A percentile compares a stretch with the other conserved stretches of the same genome.
Evolutionary conservation across 2,329 filamentous ascomycete genomes (phyloP).

Genomic region (Ascosphaera apis): DNA sequence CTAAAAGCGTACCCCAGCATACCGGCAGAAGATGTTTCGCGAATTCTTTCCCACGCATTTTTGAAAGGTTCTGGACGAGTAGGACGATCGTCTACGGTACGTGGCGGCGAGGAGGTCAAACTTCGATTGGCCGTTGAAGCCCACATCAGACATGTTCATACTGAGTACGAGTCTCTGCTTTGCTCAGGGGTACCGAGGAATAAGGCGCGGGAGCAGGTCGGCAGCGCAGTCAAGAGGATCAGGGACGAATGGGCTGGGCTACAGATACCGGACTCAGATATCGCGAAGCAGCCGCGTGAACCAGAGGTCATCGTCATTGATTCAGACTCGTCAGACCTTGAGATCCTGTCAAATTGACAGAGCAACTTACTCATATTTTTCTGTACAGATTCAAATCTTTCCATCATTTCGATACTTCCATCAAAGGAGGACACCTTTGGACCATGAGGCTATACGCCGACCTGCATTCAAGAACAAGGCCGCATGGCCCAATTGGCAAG

Average conservation of each 20-base stretch:
- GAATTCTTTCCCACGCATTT: constrained; percentile 17
- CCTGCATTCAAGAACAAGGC: background rate
- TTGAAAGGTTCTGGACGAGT: constrained; percentile 19
- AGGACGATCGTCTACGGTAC: constrained; percentile 13
- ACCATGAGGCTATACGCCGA: no score
- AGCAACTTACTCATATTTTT: no score
- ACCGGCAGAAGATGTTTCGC: constrained; percentile 12
- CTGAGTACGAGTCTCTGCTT: constrained; percentile 17
- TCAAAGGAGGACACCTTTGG: no score
- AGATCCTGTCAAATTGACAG: no score
- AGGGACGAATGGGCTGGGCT: constrained; percentile 10
- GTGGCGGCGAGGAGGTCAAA: constrained; percentile 13
- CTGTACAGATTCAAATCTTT: no score
- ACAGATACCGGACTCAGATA: no score
- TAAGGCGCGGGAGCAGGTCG: constrained; percentile 13
- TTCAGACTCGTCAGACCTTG: no score
- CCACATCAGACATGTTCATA: constrained; percentile 21
- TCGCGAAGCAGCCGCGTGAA: no score
- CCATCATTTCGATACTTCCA: no score
- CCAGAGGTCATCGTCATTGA: no score
- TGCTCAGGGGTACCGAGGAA: constrained; percentile 8
- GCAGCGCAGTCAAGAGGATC: constrained; percentile 10
- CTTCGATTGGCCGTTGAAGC: constrained; percentile 19
- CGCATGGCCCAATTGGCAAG: background rate
- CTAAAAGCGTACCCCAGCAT: constrained; percentile 16